phyloP scores from a whole-genome alignment of 805 yeast species.

The Candida nonsorbophila region DNA sequence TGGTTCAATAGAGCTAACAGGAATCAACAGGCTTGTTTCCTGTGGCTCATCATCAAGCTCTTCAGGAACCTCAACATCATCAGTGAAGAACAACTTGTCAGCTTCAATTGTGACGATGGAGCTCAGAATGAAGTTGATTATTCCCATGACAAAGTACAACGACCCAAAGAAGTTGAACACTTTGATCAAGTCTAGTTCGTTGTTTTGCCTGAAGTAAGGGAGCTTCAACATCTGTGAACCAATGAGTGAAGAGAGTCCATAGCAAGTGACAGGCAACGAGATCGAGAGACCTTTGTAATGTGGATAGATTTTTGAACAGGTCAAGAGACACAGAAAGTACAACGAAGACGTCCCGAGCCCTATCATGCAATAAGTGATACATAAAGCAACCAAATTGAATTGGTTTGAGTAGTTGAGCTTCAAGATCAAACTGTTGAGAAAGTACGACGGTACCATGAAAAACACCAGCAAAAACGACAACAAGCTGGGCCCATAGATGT shows the following conservation, averaged over 20 bases:
- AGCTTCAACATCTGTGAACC: slow-evolving; percentile 58
- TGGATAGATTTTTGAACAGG: slow-evolving; percentile 86
- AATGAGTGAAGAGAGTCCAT: slow-evolving; percentile 76
- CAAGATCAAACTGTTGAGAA: slow-evolving; percentile 22
- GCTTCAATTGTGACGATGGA: slow-evolving; percentile 58
- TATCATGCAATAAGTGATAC: slow-evolving; percentile 50
- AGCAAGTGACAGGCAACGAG: slow-evolving; percentile 82
- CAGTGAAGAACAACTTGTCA: slow-evolving; percentile 25
- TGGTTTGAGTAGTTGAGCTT: neutral
- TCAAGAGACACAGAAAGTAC: slow-evolving; percentile 64
- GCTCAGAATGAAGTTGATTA: slow-evolving; percentile 58
- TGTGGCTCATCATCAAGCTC: slow-evolving; percentile 11
- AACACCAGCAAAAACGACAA: slow-evolving; percentile 57
- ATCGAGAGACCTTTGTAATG: slow-evolving; percentile 73
- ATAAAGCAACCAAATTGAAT: slow-evolving; percentile 13
- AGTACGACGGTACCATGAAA: slow-evolving; percentile 67
- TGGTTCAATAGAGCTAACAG: slow-evolving; percentile 34
- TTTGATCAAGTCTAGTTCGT: slow-evolving; percentile 38
- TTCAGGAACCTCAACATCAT: slow-evolving; percentile 18
- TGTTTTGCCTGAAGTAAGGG: slow-evolving; percentile 22
- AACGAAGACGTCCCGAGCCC: slow-evolving; percentile 72
- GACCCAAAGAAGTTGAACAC: slow-evolving; percentile 51
- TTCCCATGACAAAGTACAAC: slow-evolving; percentile 52
- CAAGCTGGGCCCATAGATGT: slow-evolving; percentile 76
- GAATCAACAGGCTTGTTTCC: slow-evolving; percentile 21